phyloP scores from a whole-genome alignment of 805 yeast genomes.

The Hanseniaspora nectarophila region DNA sequence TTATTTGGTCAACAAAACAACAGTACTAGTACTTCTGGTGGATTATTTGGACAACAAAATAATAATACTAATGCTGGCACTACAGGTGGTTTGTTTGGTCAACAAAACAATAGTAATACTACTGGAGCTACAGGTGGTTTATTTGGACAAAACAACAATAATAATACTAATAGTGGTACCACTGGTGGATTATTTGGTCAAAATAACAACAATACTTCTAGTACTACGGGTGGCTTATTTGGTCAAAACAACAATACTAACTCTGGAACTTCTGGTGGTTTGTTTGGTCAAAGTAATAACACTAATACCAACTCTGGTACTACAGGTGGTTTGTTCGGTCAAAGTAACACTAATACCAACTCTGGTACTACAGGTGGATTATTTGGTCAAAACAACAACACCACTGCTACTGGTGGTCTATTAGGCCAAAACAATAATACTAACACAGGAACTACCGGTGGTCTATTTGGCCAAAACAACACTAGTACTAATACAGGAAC shows the following conservation, averaged over 20 bases:
- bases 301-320: conserved; percentile 18
- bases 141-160: conserved; percentile 6
- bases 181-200: conserved; percentile 37
- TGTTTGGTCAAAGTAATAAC: conserved; percentile 17
- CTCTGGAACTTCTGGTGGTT: conserved; percentile 14
- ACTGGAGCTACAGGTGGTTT: conserved; percentile 16
- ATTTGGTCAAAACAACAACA: conserved; percentile 31
- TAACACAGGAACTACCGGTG: conserved; percentile 17
- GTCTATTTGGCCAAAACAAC: conserved; percentile 22
- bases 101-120: conserved; percentile 16
- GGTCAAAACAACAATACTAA: conserved; percentile 20
- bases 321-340: conserved; percentile 22
- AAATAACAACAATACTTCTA: conserved; percentile 15
- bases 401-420: conserved; percentile 21
- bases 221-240: conserved; percentile 16
- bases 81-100: conserved; percentile 27
- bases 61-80: conserved; percentile 12
- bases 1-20: conserved; percentile 19
- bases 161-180: conserved; percentile 15
- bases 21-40: not conserved
- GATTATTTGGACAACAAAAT: conserved; percentile 30
- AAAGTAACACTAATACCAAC: conserved; percentile 13
- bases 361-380: conserved; percentile 31
- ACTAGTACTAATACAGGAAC: conserved; percentile 17
- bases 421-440: conserved; percentile 23